phyloP scores from a whole-genome alignment of 208 protist species.

The Kentomonas sorsogonicus region DNA sequence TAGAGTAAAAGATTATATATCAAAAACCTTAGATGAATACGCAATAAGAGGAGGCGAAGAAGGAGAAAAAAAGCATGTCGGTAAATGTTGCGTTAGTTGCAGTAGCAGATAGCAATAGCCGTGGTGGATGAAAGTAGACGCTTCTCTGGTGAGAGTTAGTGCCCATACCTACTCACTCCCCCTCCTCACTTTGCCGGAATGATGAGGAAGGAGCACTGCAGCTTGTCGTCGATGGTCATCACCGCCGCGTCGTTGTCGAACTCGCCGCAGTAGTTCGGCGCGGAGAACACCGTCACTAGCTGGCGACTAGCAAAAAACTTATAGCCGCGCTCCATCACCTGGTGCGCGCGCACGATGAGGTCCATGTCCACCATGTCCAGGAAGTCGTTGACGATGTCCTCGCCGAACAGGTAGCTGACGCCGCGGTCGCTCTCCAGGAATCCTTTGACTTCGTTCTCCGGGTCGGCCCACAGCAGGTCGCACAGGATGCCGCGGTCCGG shows the following conservation, averaged over 20 bases:
- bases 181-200: conserved; percentile 33
- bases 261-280: conserved; percentile 99
- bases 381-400: conserved; percentile 97
- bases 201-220: conserved; percentile 97
- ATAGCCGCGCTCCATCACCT: conserved; percentile 97
- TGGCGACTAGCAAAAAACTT: conserved; percentile 99
- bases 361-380: conserved; percentile 98
- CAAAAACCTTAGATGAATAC: too few relatives aligned
- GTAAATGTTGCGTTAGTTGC: too few relatives aligned
- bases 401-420: conserved; percentile 98
- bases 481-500: conserved; percentile 98
- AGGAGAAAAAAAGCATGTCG: too few relatives aligned
- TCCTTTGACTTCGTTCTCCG: conserved; percentile 87
- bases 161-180: too few relatives aligned
- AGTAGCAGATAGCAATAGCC: too few relatives aligned
- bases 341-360: conserved; percentile 98
- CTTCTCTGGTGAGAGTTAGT: too few relatives aligned
- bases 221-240: conserved; percentile 95
- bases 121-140: too few relatives aligned
- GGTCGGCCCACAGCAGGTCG: conserved; percentile 99
- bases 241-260: conserved; percentile 98
- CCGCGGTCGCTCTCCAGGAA: conserved; percentile 98
- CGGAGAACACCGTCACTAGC: conserved; percentile 99
- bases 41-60: too few relatives aligned
- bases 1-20: too few relatives aligned